Base-by-base conservation (phyloP, 495 filamentous ascomycete species). In the Neurospora sp. region DNA sequence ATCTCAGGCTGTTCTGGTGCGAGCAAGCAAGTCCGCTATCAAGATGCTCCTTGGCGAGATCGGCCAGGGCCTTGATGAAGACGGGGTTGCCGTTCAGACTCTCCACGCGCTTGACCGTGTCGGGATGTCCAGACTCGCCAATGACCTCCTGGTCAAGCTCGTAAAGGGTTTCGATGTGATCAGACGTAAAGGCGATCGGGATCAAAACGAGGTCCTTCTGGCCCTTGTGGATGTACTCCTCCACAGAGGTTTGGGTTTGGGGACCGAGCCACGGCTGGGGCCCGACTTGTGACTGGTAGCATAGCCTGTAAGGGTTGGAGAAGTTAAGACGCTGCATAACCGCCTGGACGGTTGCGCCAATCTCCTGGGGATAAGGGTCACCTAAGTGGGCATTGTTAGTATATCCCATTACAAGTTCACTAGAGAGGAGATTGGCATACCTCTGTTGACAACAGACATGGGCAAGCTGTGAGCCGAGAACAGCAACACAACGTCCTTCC, bases 261-360 rank as follows among this genome's bases (percentile, higher is more conserved):
- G 96, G 94, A 15, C 96, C 96, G 6, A 98, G 89, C 96, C 96
- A 99, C 21, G 96, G 92, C 39, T 89, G 91, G 3, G 96, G 96
- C 19, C 96, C 96, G 70, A 99, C 96, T 80, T 99, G 96, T 31
- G 94, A 97, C 82, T 99, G 96, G 96, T 96, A 99, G 78, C 94
- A 94, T 39, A 99, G 85, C 28, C 96, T 90, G 82, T 96, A 98
- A 3, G 92, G 92, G 83, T 99, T 96, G 75, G 87, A 88, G 81
- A 94, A 92, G 10, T 90, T 90, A 13, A 99, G 88, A 34, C 92
- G 87, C 77, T 96, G 89, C 93, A 97, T 97, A 7, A 99, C 96
- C 4, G 96, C 95, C 77, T 97, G 90, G 7, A 98, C 96, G 7
- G 96, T 98, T n/a, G 96, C 96, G 4, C 91, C 96, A 6, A 99